phyloP scores from a whole-genome alignment of 2,329 filamentous ascomycete species.

The Myotisia sp. region DNA sequence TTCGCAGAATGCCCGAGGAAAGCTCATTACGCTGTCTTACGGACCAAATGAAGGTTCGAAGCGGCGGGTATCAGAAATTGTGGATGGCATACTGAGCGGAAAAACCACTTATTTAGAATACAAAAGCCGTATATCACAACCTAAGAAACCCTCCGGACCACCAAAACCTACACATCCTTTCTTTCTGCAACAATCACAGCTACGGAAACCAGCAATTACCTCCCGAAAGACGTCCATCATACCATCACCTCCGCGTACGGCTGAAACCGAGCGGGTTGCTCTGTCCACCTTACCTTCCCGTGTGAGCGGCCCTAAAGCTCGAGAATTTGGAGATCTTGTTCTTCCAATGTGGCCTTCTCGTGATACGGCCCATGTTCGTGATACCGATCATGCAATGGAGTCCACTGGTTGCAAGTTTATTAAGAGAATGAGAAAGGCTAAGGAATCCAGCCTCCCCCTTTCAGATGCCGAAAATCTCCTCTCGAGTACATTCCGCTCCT shows the following conservation, averaged over 20 bases:
- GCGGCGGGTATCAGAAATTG: slow-evolving; percentile 41
- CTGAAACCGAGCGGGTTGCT: too few relatives aligned
- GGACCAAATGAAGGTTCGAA: slow-evolving; percentile 35
- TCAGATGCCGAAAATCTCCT: slow-evolving; percentile 23
- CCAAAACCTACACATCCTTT: slow-evolving; percentile 51
- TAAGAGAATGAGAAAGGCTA: slow-evolving; percentile 23
- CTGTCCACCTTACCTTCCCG: not conserved
- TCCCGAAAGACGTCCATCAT: too few relatives aligned
- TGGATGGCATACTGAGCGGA: slow-evolving; percentile 47
- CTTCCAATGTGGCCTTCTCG: slow-evolving; percentile 28
- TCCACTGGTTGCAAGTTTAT: slow-evolving; percentile 8
- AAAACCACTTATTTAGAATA: slow-evolving; percentile 17
- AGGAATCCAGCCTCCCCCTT: slow-evolving; percentile 21
- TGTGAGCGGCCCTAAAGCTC: not conserved
- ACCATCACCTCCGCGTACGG: too few relatives aligned
- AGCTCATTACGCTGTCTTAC: slow-evolving; percentile 40
- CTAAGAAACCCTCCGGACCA: slow-evolving; percentile 12
- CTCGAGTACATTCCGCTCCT: not conserved
- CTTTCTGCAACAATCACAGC: slow-evolving; percentile 47
- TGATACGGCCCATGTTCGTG: slow-evolving; percentile 38
- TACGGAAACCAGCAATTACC: too few relatives aligned
- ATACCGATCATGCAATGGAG: slow-evolving; percentile 12
- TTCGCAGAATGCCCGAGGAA: not conserved
- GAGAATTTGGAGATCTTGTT: slow-evolving; percentile 15
- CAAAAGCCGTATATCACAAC: slow-evolving; percentile 3